Evolutionary conservation across 192 early-diverging fungal genomes (phyloP).

Genomic region (Entrophospora sp.): DNA sequence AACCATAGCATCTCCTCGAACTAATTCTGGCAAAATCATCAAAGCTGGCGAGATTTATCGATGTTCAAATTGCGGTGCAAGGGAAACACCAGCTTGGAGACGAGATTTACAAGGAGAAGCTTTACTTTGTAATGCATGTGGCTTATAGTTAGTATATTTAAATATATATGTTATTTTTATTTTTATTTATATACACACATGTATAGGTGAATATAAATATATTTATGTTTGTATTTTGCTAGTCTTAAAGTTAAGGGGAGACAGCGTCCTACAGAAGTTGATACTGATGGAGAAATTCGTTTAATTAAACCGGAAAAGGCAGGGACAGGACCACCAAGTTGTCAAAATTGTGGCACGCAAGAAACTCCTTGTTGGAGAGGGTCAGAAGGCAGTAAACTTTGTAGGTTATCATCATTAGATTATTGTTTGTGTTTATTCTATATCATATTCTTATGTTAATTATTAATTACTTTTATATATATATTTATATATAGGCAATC

Average conservation of each 20-base stretch:
- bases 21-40: neutral
- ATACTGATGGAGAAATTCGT: neutral
- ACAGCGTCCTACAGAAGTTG: conserved; percentile 3
- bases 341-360: neutral
- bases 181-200: neutral
- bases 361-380: conserved; percentile 12
- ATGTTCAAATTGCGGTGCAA: conserved; percentile 19
- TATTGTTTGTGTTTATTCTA: neutral
- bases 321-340: neutral
- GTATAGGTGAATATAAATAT: neutral
- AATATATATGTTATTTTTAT: conserved; percentile 1
- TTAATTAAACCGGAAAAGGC: neutral
- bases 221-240: neutral
- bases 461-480: neutral
- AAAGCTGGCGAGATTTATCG: conserved; percentile 5
- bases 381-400: neutral
- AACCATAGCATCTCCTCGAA: neutral
- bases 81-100: conserved; percentile 13
- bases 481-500: conserved; percentile 1
- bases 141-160: conserved; percentile 8
- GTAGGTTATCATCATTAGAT: neutral
- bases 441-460: too few relatives aligned
- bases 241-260: conserved; percentile 13
- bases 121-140: conserved; percentile 17
- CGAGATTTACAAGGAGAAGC: conserved; percentile 4